Evolutionary conservation across 2,329 filamentous ascomycete species (phyloP).

Genomic region (Xylariales sp.): DNA sequence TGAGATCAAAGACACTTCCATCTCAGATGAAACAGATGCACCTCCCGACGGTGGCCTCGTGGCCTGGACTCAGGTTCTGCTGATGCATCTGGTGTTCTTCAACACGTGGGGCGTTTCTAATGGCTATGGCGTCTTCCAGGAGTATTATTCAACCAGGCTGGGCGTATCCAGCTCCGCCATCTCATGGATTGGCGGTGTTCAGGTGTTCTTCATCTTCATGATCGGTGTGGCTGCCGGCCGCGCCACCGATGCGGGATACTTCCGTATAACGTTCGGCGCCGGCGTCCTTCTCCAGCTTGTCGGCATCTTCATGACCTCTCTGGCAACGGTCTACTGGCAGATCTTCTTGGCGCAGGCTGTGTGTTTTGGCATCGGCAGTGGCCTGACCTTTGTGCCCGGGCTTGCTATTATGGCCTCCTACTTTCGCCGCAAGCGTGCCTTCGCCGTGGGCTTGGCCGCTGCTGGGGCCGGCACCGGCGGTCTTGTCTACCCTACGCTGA

Average conservation of each 20-base stretch:
- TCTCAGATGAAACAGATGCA: background rate
- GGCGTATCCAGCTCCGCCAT: conserved; percentile 36
- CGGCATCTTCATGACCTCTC: conserved; percentile 48
- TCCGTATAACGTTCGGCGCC: conserved; percentile 34
- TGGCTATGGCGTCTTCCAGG: conserved; percentile 46
- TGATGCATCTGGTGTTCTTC: conserved; percentile 39
- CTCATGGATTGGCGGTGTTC: conserved; percentile 47
- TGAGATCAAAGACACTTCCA: background rate
- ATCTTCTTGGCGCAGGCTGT: conserved; percentile 46
- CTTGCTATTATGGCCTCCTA: conserved; percentile 21
- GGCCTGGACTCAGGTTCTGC: conserved; percentile 39
- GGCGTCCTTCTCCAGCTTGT: conserved; percentile 43
- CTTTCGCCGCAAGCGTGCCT: conserved; percentile 21
- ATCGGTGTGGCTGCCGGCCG: conserved; percentile 45
- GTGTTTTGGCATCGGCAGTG: conserved; percentile 37
- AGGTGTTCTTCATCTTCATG: conserved; percentile 46
- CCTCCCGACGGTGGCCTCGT: conserved; percentile 20
- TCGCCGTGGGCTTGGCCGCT: conserved; percentile 26
- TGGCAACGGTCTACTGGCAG: conserved; percentile 45
- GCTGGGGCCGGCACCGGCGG: conserved; percentile 29
- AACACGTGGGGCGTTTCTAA: conserved; percentile 37
- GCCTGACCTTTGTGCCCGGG: conserved; percentile 17
- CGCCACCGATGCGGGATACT: conserved; percentile 46
- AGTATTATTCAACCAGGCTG: conserved; percentile 38
- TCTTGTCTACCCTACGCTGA: conserved; percentile 37